Base-by-base conservation (phyloP, 441 rosid species). In the Sinapis alba region DNA sequence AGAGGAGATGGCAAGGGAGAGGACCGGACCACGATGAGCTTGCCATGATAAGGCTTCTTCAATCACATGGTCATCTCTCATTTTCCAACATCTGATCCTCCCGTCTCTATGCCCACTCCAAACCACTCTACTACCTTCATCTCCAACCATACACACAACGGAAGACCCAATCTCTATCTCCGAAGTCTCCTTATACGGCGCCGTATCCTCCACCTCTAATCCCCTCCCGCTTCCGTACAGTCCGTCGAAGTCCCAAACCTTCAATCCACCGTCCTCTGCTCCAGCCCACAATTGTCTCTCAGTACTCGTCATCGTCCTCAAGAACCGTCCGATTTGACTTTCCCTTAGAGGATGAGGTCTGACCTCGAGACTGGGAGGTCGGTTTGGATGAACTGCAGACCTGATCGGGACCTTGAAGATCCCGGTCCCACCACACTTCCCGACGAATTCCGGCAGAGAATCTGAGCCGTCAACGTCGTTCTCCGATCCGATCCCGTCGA, bases 91-190 rank as follows among this genome's bases (percentile, higher is more conserved):
- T 64, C 78, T 79, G 13, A 89, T 79, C 76, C 69, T 84, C 26
- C 94, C 94, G 30, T 87, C 94, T 59, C 81, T 84, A 69, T 89
- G 92, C 53, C 94, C 92, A 72, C 81, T 87, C 94, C 90, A 89
- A 60, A 85, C 84, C 7, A 79, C 76, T 61, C 76, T 69, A 72
- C 81, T 84, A 27, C 84, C 92, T 65, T 84, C 89, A 68, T 87
- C 89, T 0, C 86, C 86, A 13, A 81, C 80, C 88, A 89, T 80
- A 80, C 90, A 89, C 30, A 84, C 43, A 30, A 83, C 82, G 1
- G 86, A 75, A 64, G 90, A 71, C 6, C 81, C 72, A 66, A 61
- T 75, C 58, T 76, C 82, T 30, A 36, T 20, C 70, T 56, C 80
- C 28, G 41, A 43, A 0, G 91, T 87, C 79, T 87, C 89, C 71